These are phyloP conservation scores for Porodaedalea pini DNA, from an alignment of 1,284 basidiomycete species.

Conservation along the genomic window DNA sequence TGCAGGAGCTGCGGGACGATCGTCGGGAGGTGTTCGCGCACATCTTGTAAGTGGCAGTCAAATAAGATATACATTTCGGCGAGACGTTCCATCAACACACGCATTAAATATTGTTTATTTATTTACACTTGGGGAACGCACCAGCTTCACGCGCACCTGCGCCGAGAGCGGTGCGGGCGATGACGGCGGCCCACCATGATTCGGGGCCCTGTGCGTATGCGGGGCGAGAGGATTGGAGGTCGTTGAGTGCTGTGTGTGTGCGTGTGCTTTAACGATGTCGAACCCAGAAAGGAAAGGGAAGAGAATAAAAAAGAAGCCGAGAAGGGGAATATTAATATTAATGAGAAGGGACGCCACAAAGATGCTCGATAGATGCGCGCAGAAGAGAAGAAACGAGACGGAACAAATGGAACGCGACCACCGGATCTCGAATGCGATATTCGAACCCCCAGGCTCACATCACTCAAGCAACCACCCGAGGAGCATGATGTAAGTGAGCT, in stretches of 20 bases:
- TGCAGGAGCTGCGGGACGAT: conserved; percentile 58
- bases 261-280: background rate
- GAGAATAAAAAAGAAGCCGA: background rate
- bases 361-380: background rate
- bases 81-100: background rate
- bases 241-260: conserved; percentile 50
- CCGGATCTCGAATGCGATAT: background rate
- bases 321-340: background rate
- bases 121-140: conserved; percentile 25
- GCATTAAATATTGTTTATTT: background rate
- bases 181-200: conserved; percentile 72
- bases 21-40: conserved; percentile 45
- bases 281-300: background rate
- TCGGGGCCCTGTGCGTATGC: conserved; percentile 47
- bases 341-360: conserved; percentile 6
- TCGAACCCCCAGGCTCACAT: background rate
- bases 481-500: background rate
- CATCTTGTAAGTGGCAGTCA: conserved; percentile 36
- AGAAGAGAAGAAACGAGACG: background rate
- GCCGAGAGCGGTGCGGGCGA: conserved; percentile 64
- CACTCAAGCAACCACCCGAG: background rate
- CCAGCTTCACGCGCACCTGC: conserved; percentile 61
- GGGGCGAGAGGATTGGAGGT: conserved; percentile 56
- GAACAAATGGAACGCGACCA: background rate
- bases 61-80: background rate